Conservation (phyloP, 2,329 filamentous ascomycete species). For the Malbranchea zuffiana region DNA sequence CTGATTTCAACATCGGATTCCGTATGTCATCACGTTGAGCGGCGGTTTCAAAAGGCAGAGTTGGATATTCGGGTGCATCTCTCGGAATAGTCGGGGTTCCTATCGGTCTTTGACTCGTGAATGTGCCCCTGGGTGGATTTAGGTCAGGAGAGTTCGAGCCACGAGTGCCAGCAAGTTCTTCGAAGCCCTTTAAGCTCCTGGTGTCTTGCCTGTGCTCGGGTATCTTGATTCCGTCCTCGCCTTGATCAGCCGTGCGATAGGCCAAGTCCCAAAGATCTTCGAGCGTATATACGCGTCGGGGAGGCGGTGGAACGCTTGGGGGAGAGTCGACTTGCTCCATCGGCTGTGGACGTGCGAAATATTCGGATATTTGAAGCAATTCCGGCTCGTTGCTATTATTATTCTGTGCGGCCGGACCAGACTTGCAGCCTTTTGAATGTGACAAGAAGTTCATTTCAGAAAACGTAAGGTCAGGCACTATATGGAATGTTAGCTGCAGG, state of each 20-base stretch:
- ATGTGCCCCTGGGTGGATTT: neutral
- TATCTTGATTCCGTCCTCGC: neutral
- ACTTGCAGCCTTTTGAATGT: neutral
- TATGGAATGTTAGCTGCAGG: neutral
- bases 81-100: neutral
- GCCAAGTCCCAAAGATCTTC: neutral
- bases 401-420: neutral
- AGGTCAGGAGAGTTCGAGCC: neutral
- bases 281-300: neutral
- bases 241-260: neutral
- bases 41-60: neutral
- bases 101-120: neutral
- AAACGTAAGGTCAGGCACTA: constrained; percentile 45
- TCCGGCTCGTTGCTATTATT: neutral
- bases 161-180: neutral
- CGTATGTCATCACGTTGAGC: neutral
- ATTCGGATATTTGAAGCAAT: constrained; percentile 5
- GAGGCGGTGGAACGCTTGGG: neutral
- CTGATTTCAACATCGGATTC: neutral
- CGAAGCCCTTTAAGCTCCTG: neutral
- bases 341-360: constrained; percentile 4
- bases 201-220: neutral
- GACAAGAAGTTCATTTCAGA: constrained; percentile 42
- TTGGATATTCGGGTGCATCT: neutral
- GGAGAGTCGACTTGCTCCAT: neutral